Percentiles rank a stretch among this genome's conserved stretches.
Conservation (phyloP, 805 yeast genomes). For the Saccharomycopsis oosterbeekiorum region DNA sequence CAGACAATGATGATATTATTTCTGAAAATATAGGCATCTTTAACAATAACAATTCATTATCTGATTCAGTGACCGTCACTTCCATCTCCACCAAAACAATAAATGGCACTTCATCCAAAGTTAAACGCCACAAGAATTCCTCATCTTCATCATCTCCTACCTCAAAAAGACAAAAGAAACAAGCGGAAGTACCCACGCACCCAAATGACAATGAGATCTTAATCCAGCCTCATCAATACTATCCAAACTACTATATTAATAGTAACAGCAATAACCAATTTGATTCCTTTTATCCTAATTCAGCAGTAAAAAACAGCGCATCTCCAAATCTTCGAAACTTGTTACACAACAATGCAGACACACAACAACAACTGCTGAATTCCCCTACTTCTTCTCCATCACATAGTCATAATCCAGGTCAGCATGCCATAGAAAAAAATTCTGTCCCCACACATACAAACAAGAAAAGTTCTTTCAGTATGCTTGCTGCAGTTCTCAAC, state of each 20-base stretch:
- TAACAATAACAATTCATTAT: conserved; percentile 1
- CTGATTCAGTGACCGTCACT: neutral
- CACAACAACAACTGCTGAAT: neutral
- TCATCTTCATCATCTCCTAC: neutral
- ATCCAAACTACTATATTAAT: neutral
- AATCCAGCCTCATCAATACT: neutral
- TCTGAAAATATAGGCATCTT: conserved; percentile 9
- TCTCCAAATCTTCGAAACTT: neutral
- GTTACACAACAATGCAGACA: neutral
- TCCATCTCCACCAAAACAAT: neutral
- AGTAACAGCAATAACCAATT: neutral
- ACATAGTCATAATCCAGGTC: neutral
- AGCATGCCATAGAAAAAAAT: neutral
- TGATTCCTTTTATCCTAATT: neutral
- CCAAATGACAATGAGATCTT: neutral
- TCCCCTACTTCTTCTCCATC: neutral
- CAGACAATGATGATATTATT: conserved; percentile 3
- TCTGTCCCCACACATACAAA: neutral
- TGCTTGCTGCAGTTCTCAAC: neutral
- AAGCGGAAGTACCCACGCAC: neutral
- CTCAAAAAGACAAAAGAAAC: neutral
- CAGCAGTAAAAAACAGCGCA: neutral
- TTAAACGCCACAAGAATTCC: neutral
- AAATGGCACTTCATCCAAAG: neutral
- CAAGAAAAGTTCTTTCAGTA: neutral